phyloP scores from a whole-genome alignment of 257 asterid species.

The Fraxinus quadrangulata region DNA sequence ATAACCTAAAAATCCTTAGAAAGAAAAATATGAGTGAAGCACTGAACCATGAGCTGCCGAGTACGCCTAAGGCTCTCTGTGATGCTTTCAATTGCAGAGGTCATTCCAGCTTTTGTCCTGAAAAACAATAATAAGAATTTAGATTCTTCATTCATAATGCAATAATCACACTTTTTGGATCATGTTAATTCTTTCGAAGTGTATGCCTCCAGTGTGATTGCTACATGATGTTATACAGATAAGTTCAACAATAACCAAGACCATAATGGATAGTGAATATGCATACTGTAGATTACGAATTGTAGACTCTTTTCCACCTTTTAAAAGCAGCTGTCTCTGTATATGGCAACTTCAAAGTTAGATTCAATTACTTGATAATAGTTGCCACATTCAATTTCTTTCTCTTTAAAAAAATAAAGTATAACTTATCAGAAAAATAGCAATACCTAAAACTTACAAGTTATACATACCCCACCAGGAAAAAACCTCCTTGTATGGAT shows the following conservation, averaged over 20 bases:
- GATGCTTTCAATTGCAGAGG: too few species aligned
- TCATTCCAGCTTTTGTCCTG: too few species aligned
- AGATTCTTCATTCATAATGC: constrained; percentile 4
- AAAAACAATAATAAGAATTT: too few species aligned
- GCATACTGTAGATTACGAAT: constrained; percentile 81
- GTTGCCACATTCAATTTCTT: background rate
- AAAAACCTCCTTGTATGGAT: too few species aligned
- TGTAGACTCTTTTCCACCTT: constrained; percentile 97
- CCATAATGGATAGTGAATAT: constrained; percentile 9
- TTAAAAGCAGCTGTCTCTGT: constrained; percentile 90
- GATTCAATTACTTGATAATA: background rate
- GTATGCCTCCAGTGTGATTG: too few species aligned
- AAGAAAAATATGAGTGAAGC: constrained; percentile 30
- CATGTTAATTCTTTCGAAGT: background rate
- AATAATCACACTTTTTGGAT: constrained; percentile 10
- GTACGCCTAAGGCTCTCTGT: constrained; percentile 61
- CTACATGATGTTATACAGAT: too few species aligned
- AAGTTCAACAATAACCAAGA: too few species aligned
- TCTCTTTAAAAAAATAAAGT: background rate
- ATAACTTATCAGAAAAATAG: background rate
- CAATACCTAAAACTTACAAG: background rate
- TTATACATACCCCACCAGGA: too few species aligned
- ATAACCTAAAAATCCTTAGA: background rate
- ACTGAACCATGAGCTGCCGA: constrained; percentile 98
- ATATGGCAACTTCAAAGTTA: constrained; percentile 26